phyloP scores from a whole-genome alignment of 192 early-diverging fungal genomes.

The Lobulomyces angularis region DNA sequence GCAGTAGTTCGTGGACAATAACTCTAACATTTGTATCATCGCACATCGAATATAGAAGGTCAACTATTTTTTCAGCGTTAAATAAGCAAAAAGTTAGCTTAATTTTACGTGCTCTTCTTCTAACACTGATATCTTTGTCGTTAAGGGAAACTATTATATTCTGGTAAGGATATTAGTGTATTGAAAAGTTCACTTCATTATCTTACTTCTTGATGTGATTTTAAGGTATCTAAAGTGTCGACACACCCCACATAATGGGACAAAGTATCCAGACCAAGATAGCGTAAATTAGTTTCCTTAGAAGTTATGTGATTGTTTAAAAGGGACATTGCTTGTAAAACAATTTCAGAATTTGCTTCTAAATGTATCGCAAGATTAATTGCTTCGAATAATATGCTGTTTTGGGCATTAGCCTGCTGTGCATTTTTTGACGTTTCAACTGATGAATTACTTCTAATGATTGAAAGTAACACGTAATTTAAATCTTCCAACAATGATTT shows the following conservation, averaged over 20 bases:
- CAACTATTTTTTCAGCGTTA: no score
- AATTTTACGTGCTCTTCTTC: constrained; percentile 83
- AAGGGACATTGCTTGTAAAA: constrained; percentile 69
- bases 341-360: constrained; percentile 74
- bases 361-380: constrained; percentile 91
- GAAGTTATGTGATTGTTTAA: constrained; percentile 83
- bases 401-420: constrained; percentile 96
- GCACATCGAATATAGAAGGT: constrained; percentile 96
- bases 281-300: constrained; percentile 96
- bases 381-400: constrained; percentile 93
- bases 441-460: constrained; percentile 59
- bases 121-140: constrained; percentile 96
- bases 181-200: constrained; percentile 8
- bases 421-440: constrained; percentile 87
- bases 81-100: no score
- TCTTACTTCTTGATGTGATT: constrained; percentile 30
- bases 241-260: constrained; percentile 68
- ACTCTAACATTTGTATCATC: constrained; percentile 69
- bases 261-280: constrained; percentile 95
- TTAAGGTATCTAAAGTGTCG: constrained; percentile 73
- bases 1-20: constrained; percentile 83
- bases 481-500: constrained; percentile 37
- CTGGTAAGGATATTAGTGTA: no score
- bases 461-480: constrained; percentile 64
- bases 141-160: constrained; percentile 82